phyloP scores from a whole-genome alignment of 306 rosid genomes.

The Vigna trinervia region DNA sequence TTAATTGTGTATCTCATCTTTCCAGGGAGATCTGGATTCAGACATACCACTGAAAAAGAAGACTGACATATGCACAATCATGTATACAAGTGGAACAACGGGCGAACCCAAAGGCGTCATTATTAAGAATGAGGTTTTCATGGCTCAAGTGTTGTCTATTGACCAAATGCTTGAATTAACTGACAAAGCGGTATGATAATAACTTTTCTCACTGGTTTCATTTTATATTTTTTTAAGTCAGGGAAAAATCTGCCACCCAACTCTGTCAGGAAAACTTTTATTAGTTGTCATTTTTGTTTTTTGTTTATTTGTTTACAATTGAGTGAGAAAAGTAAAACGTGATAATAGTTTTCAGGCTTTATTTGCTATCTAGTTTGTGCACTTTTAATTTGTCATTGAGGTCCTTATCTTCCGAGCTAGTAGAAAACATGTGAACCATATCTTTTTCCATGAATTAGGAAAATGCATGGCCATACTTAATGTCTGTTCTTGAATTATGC shows the following conservation, averaged over 20 bases:
- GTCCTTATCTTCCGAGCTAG: slow-evolving; percentile 8
- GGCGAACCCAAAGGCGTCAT: slow-evolving; percentile 97
- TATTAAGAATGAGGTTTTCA: slow-evolving; percentile 72
- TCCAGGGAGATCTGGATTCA: slow-evolving; percentile 64
- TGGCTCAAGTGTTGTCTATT: slow-evolving; percentile 74
- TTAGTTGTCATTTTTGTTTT: not conserved
- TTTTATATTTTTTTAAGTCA: slow-evolving; percentile 2
- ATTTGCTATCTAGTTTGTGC: not conserved
- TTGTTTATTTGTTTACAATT: not conserved
- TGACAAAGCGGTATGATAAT: slow-evolving; percentile 67
- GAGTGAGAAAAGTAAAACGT: not conserved
- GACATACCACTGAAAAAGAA: slow-evolving; percentile 72
- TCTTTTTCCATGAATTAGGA: not conserved
- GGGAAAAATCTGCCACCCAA: not conserved
- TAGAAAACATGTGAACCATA: not conserved
- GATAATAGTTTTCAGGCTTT: not conserved
- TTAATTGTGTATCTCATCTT: slow-evolving; percentile 15
- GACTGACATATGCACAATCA: slow-evolving; percentile 72
- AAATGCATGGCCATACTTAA: not conserved
- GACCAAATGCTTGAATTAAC: slow-evolving; percentile 73
- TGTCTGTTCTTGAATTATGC: not conserved
- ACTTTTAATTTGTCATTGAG: not conserved
- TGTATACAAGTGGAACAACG: slow-evolving; percentile 98
- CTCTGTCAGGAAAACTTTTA: not conserved
- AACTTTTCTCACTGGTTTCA: slow-evolving; percentile 24